Percentiles rank a stretch among this genome's conserved stretches.
Conservation (phyloP, 176 grass and related monocot genomes). For the Elaeis guineensis region DNA sequence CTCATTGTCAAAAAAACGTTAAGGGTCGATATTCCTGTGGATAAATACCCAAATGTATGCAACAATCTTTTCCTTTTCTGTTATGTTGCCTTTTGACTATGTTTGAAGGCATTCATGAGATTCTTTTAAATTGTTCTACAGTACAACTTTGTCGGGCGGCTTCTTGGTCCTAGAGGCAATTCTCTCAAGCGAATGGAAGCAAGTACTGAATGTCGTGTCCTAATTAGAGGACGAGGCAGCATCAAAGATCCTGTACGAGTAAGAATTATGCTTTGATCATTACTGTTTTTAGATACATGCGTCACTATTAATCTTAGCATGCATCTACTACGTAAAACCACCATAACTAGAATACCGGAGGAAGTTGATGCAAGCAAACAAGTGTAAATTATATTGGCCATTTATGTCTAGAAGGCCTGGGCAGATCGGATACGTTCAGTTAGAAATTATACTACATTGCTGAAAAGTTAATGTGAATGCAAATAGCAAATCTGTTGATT, state of each 20-base stretch:
- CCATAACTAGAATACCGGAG: too few relatives aligned
- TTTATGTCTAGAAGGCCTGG: too few relatives aligned
- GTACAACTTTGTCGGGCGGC: constrained; percentile 18
- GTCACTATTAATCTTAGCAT: background rate
- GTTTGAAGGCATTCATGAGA: background rate
- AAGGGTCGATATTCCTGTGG: constrained; percentile 12
- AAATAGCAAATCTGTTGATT: too few relatives aligned
- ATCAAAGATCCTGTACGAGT: constrained; percentile 14
- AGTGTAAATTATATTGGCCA: too few relatives aligned
- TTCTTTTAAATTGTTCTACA: constrained; percentile 5
- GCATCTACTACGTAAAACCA: background rate
- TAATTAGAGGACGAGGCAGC: constrained; percentile 12
- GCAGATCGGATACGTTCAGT: too few relatives aligned
- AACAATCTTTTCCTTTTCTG: background rate
- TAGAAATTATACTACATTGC: too few relatives aligned
- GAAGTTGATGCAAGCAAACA: too few relatives aligned
- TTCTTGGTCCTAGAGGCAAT: constrained; percentile 23
- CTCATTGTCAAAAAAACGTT: constrained; percentile 11
- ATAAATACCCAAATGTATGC: constrained; percentile 9
- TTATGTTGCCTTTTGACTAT: background rate
- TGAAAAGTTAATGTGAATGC: too few relatives aligned
- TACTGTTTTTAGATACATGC: background rate
- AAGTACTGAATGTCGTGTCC: constrained; percentile 9
- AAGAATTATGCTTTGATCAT: background rate
- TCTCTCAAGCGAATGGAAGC: constrained; percentile 16